phyloP scores from a whole-genome alignment of 805 yeast species.

The Wilhelminamyces savonicus region DNA sequence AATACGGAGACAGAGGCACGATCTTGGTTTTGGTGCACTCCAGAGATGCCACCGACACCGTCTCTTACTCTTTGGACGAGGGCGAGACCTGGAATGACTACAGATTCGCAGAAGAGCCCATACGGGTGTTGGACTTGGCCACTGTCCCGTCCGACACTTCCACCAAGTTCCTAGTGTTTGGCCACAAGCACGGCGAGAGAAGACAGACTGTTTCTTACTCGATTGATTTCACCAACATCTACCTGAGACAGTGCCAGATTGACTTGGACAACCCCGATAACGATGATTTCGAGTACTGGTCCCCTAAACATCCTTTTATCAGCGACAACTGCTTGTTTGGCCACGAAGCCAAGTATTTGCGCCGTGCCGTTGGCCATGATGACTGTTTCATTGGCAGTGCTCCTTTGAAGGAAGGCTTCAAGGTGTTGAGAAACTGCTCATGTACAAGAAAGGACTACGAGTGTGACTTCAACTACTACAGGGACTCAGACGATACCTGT shows the following conservation, averaged over 20 bases:
- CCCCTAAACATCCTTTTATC: slow-evolving; percentile 30
- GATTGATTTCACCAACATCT: slow-evolving; percentile 31
- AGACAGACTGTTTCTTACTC: slow-evolving; percentile 36
- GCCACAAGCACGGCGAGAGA: slow-evolving; percentile 30
- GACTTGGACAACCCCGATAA: slow-evolving; percentile 35
- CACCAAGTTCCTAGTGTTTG: slow-evolving; percentile 65
- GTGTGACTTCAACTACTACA: slow-evolving; percentile 82
- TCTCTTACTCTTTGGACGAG: slow-evolving; percentile 68
- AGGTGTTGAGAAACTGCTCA: slow-evolving; percentile 58
- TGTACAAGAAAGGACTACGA: slow-evolving; percentile 87
- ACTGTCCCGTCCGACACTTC: slow-evolving; percentile 93
- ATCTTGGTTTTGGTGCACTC: slow-evolving; percentile 67
- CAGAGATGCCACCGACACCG: slow-evolving; percentile 47
- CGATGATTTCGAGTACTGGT: slow-evolving; percentile 40
- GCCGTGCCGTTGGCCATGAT: slow-evolving; percentile 36
- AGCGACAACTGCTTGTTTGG: slow-evolving; percentile 38
- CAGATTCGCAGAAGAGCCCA: slow-evolving; percentile 51
- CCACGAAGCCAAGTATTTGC: slow-evolving; percentile 34
- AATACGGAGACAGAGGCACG: slow-evolving; percentile 92
- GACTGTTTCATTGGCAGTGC: slow-evolving; percentile 71
- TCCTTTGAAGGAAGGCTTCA: slow-evolving; percentile 49
- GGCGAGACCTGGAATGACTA: slow-evolving; percentile 72
- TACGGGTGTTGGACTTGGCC: slow-evolving; percentile 63
- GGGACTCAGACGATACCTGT: slow-evolving; percentile 77
- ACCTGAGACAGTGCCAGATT: slow-evolving; percentile 34